Evolutionary conservation across 495 filamentous ascomycete species (phyloP).

Genomic region (Xylaria intraflava): DNA sequence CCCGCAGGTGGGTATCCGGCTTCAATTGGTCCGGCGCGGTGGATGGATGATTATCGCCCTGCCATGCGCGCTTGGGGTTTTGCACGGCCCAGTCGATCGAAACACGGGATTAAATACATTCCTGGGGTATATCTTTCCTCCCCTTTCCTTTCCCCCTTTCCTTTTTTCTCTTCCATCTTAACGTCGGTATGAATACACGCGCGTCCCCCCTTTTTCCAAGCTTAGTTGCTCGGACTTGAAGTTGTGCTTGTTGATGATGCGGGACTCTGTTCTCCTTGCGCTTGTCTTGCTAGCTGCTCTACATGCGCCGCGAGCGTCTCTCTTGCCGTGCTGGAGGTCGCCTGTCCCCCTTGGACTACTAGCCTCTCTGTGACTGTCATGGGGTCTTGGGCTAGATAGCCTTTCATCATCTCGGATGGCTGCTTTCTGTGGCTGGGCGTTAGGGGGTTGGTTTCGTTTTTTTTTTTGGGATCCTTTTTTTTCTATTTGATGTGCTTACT

Average conservation of each 20-base stretch:
- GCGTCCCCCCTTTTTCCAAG: not conserved
- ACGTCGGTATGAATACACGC: no score
- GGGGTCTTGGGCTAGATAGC: conserved; percentile 16
- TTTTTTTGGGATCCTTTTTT: not conserved
- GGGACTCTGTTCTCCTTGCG: not conserved
- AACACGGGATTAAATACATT: no score
- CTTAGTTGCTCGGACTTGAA: not conserved
- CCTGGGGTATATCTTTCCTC: no score
- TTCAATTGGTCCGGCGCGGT: no score
- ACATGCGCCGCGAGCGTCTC: not conserved
- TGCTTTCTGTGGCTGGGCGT: not conserved
- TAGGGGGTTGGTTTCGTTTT: not conserved
- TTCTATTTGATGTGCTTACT: not conserved
- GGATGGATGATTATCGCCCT: no score
- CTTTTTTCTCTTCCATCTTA: no score
- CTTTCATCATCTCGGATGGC: conserved; percentile 15
- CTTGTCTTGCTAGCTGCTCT: not conserved
- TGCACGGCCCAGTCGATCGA: no score
- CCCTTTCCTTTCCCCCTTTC: no score
- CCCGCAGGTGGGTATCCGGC: no score
- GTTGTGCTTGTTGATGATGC: not conserved
- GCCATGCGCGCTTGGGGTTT: no score
- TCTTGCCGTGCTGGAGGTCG: not conserved
- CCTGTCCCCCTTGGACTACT: not conserved
- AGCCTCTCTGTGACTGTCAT: conserved; percentile 21